Evolutionary conservation across 495 filamentous ascomycete species (phyloP).

Genomic region (Tuber calosporum): DNA sequence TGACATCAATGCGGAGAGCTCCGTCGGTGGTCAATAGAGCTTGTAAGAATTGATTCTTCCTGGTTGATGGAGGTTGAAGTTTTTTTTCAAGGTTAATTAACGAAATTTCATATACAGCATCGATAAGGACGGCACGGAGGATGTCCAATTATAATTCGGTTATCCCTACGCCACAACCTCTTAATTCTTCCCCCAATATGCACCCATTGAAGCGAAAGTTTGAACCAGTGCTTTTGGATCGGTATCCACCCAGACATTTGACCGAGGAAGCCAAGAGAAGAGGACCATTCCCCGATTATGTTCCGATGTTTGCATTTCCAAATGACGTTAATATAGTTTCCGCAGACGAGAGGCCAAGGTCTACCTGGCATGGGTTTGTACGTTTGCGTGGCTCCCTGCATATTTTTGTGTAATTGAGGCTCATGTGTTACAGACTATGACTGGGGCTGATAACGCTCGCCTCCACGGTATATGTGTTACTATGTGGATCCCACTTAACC

Average conservation of each 20-base stretch:
- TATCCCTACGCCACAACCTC: constrained; percentile 83
- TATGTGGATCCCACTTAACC: constrained; percentile 82
- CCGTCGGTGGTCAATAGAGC: constrained; percentile 57
- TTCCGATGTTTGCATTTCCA: constrained; percentile 98
- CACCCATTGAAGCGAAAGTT: constrained; percentile 90
- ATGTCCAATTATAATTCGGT: constrained; percentile 98
- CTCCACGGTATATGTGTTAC: constrained; percentile 87
- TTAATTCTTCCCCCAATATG: constrained; percentile 84
- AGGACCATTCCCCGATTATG: constrained; percentile 88
- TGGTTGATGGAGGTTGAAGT: constrained; percentile 28
- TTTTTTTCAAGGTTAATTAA: constrained; percentile 17
- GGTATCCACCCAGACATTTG: constrained; percentile 80
- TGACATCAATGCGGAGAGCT: constrained; percentile 91
- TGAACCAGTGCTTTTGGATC: constrained; percentile 86
- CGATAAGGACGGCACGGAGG: constrained; percentile 77
- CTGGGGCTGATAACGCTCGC: constrained; percentile 79
- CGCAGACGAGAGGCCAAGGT: constrained; percentile 81
- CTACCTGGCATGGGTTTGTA: constrained; percentile 92
- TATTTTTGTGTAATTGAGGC: constrained; percentile 14
- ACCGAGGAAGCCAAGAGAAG: constrained; percentile 70
- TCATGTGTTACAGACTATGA: constrained; percentile 60
- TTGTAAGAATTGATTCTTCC: constrained; percentile 34
- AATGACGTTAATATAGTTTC: constrained; percentile 97
- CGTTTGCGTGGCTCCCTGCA: constrained; percentile 20
- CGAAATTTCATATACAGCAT: constrained; percentile 54